Evolutionary conservation across 1,139 yeast genomes (phyloP).

Genomic region (Yamadazyma jaroonii): DNA sequence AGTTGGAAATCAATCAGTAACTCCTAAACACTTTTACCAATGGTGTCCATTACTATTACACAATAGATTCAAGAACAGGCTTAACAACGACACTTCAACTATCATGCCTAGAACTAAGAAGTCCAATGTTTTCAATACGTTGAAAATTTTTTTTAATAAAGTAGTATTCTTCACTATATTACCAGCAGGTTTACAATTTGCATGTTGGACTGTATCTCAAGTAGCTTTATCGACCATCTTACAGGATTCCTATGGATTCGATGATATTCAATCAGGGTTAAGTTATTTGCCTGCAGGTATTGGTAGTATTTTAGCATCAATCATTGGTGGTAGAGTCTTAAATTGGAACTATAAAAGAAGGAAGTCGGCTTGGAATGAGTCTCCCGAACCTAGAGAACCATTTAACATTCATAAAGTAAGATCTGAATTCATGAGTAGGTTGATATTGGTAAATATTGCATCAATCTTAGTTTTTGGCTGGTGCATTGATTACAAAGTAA

Average conservation of each 20-base stretch:
- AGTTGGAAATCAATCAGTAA: conserved; percentile 64
- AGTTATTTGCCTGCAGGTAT: conserved; percentile 60
- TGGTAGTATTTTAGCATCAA: conserved; percentile 55
- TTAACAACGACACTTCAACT: conserved; percentile 17
- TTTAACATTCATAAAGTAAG: conserved; percentile 29
- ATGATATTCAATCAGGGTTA: conserved; percentile 56
- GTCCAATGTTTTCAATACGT: conserved; percentile 40
- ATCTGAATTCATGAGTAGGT: conserved; percentile 24
- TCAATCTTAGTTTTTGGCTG: conserved; percentile 55
- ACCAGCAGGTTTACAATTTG: conserved; percentile 60
- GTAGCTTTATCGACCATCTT: conserved; percentile 62
- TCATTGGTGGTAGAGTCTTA: conserved; percentile 44
- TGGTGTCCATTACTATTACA: conserved; percentile 40
- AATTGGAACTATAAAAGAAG: conserved; percentile 41
- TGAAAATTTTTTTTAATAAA: conserved; percentile 35
- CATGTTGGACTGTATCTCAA: conserved; percentile 67
- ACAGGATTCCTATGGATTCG: conserved; percentile 44
- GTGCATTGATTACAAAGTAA: conserved; percentile 52
- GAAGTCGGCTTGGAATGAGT: conserved; percentile 33
- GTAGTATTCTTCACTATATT: conserved; percentile 28
- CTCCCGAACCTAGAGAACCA: conserved; percentile 17
- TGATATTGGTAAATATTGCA: conserved; percentile 23
- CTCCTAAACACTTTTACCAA: conserved; percentile 39
- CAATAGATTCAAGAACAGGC: conserved; percentile 16
- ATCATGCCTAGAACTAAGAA: conserved; percentile 13